Evolutionary conservation across 805 yeast genomes (phyloP), one percentile per base, ranked within the genome.

Genomic region (Saturnispora sanitii): DNA sequence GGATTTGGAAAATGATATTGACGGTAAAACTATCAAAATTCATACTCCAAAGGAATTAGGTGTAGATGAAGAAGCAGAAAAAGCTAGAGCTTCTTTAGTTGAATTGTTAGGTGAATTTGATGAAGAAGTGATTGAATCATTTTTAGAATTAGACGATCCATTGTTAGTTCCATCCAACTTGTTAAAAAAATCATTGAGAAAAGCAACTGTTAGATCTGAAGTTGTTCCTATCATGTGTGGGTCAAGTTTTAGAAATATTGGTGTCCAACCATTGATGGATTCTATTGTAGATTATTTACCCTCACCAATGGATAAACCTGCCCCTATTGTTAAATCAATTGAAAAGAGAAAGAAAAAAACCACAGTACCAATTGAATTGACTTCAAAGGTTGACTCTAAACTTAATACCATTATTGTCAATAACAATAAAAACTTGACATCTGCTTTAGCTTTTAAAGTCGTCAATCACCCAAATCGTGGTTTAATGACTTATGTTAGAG

Each of bases 191-290:
- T 80, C 94, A 0, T 68, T 92, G 6, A 66, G 83, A 38, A 64
- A 61, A 19, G 77, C 82, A 2, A 83, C 95, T 0, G 47, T 85
- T 6, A 56, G 58, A 1, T 70, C 72, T 36, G 58, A 63, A 29
- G 68, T 84, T 1, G 72, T 80, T 0, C 96, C 98, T 0, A 83
- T 92, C 0, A 61, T 88, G 28, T 87, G 96, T 60, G 98, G 98
- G 11, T 83, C 96, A 2, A 82, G 95, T 41, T 92, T 90, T 61
- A 73, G 70, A 49, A 90, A 90, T 57, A 82, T 90, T 35, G 98
- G 98, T 20, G 95, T 92, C 2, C 97, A 92, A 56, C 96, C 97
- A 1, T 64, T 92, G 37, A 61, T 92, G 60, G 96, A 90, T 59
- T 88, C 94, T 0, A 71, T 88, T 11, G 71, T 77, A 2, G 71